These are phyloP conservation scores for Starmerella ratchasimensis DNA, from an alignment of 805 yeast genomes.

Conservation along the genomic window DNA sequence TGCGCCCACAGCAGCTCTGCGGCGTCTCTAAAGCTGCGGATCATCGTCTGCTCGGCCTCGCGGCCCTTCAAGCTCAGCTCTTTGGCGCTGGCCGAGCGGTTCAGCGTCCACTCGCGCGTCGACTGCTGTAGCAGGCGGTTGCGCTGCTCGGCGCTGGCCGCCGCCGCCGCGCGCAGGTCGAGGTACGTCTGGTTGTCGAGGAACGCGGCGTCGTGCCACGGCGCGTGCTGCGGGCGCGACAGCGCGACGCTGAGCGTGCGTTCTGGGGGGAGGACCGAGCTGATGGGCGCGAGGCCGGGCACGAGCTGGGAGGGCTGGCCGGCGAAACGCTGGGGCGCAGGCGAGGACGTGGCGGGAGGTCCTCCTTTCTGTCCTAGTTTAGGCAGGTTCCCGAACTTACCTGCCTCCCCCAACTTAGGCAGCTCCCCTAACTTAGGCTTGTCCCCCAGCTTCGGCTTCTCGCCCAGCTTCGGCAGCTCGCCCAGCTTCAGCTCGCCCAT, in stretches of 20 bases:
- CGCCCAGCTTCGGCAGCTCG: slow-evolving; percentile 14
- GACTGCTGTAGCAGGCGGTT: slow-evolving; percentile 27
- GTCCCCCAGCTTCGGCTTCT: slow-evolving; percentile 11
- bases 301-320: not conserved
- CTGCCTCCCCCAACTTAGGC: no score
- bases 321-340: not conserved
- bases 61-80: slow-evolving; percentile 25
- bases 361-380: not conserved
- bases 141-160: slow-evolving; percentile 22
- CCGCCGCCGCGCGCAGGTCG: slow-evolving; percentile 21
- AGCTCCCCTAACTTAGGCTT: no score
- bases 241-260: slow-evolving; percentile 7
- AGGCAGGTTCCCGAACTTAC: no score
- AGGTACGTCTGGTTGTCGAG: slow-evolving; percentile 21
- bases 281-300: slow-evolving; percentile 2
- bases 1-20: slow-evolving; percentile 22
- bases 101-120: slow-evolving; percentile 24
- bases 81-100: slow-evolving; percentile 25
- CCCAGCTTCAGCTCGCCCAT: not conserved
- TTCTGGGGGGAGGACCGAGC: slow-evolving; percentile 2
- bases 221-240: slow-evolving; percentile 16
- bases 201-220: slow-evolving; percentile 23
- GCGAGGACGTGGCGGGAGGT: not conserved
- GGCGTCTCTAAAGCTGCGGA: slow-evolving; percentile 19
- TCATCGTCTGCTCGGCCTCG: slow-evolving; percentile 22